A percentile compares a stretch with the other conserved stretches of the same genome.
These are phyloP conservation scores for Geranium incanum DNA, from an alignment of 441 rosid species.

Conservation along the genomic window DNA sequence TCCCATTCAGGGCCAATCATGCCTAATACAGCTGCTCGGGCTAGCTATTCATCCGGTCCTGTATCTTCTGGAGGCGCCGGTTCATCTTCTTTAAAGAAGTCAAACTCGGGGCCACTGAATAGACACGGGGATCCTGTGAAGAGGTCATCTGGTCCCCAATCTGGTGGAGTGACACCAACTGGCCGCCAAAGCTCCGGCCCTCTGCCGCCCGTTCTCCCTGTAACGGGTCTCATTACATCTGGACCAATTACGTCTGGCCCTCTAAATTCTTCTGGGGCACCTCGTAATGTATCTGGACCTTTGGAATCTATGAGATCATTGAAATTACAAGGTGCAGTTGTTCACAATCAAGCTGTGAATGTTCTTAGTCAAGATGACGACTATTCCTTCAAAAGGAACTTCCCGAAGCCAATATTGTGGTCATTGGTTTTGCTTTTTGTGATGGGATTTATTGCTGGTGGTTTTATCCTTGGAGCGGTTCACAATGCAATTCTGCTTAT, in stretches of 20 bases:
- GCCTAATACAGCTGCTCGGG: slow-evolving; percentile 63
- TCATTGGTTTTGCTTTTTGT: slow-evolving; percentile 60
- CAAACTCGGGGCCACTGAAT: slow-evolving; percentile 89
- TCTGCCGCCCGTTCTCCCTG: slow-evolving; percentile 75
- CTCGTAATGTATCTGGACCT: slow-evolving; percentile 91
- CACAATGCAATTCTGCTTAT: slow-evolving; percentile 77
- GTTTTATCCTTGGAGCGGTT: slow-evolving; percentile 80
- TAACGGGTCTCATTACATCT: slow-evolving; percentile 90
- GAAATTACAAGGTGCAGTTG: slow-evolving; percentile 53
- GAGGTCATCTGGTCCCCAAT: slow-evolving; percentile 87
- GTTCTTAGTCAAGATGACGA: slow-evolving; percentile 59
- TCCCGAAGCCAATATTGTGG: slow-evolving; percentile 76
- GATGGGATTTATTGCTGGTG: slow-evolving; percentile 88
- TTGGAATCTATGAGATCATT: slow-evolving; percentile 72
- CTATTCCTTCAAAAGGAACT: slow-evolving; percentile 57
- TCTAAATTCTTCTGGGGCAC: slow-evolving; percentile 72
- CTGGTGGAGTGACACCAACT: slow-evolving; percentile 72
- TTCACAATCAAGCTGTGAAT: slow-evolving; percentile 74
- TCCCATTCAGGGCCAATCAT: slow-evolving; percentile 77
- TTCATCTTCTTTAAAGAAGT: slow-evolving; percentile 73
- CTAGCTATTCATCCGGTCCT: slow-evolving; percentile 56
- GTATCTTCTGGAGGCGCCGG: slow-evolving; percentile 52
- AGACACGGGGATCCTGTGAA: slow-evolving; percentile 84
- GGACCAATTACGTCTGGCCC: slow-evolving; percentile 87
- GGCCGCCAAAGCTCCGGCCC: slow-evolving; percentile 92